Percentiles rank a stretch among this genome's conserved stretches.
Conservation (phyloP, 2,329 filamentous ascomycete species). For the Alternaria arbusti region DNA sequence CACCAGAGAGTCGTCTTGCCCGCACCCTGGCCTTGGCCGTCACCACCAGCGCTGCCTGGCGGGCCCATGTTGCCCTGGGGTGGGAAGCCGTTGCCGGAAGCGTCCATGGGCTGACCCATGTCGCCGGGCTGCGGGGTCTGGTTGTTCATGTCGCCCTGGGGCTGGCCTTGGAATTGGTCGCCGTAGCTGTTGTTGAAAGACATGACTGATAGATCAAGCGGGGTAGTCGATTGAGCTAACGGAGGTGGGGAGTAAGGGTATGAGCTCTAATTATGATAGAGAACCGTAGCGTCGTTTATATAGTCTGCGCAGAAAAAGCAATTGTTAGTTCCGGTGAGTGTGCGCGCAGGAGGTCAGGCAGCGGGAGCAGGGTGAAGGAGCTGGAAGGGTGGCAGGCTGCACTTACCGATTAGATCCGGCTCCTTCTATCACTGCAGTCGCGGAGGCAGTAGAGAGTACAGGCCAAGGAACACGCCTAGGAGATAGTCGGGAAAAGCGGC, state of each 20-base stretch:
- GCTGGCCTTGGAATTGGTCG: conserved; percentile 66
- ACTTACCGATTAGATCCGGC: conserved; percentile 36
- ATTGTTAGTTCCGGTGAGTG: conserved; percentile 37
- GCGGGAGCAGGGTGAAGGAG: conserved; percentile 15
- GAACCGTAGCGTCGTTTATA: conserved; percentile 28
- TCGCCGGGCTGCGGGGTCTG: conserved; percentile 53
- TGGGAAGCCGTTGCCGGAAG: conserved; percentile 57
- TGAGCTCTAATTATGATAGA: conserved; percentile 41
- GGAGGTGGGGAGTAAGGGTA: conserved; percentile 27
- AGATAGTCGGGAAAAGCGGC: conserved; percentile 39
- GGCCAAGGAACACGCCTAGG: conserved; percentile 22
- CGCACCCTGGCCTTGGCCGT: conserved; percentile 49
- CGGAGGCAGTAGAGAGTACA: conserved; percentile 25
- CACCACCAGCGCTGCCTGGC: conserved; percentile 46
- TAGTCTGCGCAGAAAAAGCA: conserved; percentile 27
- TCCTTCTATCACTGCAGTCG: conserved; percentile 22
- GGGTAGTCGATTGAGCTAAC: conserved; percentile 21
- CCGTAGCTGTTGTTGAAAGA: conserved; percentile 70
- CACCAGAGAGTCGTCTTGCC: conserved; percentile 62
- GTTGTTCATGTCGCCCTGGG: conserved; percentile 58
- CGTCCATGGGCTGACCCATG: conserved; percentile 65
- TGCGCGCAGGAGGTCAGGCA: conserved; percentile 15
- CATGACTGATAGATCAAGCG: conserved; percentile 56
- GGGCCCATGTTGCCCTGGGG: conserved; percentile 56
- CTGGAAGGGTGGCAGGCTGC: conserved; percentile 21